A percentile compares a stretch with the other conserved stretches of the same genome.
These are phyloP conservation scores for Mycena belliarum DNA, from an alignment of 768 basidiomycete species.

Conservation along the genomic window DNA sequence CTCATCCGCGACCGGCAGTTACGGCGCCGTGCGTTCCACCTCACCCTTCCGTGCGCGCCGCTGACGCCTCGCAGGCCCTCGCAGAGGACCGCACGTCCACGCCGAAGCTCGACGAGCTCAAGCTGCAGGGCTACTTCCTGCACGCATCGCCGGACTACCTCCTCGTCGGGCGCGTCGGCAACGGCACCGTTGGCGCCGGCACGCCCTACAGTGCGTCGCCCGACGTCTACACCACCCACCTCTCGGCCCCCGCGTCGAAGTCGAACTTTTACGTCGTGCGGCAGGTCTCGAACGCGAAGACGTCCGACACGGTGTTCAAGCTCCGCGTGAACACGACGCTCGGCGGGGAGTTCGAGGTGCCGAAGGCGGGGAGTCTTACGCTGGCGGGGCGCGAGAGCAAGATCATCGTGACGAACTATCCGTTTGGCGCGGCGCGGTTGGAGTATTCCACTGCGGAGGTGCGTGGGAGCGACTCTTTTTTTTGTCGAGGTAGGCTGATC, in stretches of 20 bases:
- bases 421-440: conserved; percentile 53
- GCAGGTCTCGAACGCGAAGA: conserved; percentile 48
- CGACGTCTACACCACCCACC: conserved; percentile 50
- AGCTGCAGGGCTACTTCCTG: conserved; percentile 64
- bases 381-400: conserved; percentile 55
- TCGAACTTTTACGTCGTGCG: conserved; percentile 61
- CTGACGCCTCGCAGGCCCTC: conserved; percentile 35
- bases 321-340: conserved; percentile 50
- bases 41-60: no score
- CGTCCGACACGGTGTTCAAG: conserved; percentile 44
- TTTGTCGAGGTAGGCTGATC: no score
- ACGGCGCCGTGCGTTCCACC: conserved; percentile 27
- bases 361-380: conserved; percentile 44
- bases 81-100: conserved; percentile 57
- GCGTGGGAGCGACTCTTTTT: neutral
- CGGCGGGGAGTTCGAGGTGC: conserved; percentile 40
- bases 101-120: conserved; percentile 63
- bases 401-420: conserved; percentile 62
- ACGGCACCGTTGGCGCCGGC: conserved; percentile 44
- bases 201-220: conserved; percentile 37
- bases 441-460: conserved; percentile 67
- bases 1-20: conserved; percentile 18
- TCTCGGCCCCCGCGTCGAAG: conserved; percentile 53
- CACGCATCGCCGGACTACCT: conserved; percentile 65
- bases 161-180: conserved; percentile 62